These are phyloP conservation scores for Tetraselmis striata DNA, from an alignment of 139 green algal genomes.

Conservation along the genomic window DNA sequence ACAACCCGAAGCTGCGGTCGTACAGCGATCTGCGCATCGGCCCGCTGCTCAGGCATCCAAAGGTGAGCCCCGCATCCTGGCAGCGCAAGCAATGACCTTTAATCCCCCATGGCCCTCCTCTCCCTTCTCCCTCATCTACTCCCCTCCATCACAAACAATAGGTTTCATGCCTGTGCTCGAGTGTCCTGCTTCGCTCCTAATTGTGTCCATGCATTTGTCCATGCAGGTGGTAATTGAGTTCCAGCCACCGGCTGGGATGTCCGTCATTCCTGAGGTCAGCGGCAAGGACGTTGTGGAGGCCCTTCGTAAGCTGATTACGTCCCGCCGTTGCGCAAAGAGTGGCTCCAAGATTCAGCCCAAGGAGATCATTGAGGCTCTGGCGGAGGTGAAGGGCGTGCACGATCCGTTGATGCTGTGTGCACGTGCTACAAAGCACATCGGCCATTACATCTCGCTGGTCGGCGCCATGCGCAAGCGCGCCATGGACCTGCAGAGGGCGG, in stretches of 20 bases:
- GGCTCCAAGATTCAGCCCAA: too few species aligned
- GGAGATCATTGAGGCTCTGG: background rate
- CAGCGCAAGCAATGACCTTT: too few species aligned
- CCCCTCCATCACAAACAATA: too few species aligned
- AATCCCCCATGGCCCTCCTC: too few species aligned
- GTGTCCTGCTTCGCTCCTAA: too few species aligned
- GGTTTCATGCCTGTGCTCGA: too few species aligned
- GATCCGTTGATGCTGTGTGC: background rate
- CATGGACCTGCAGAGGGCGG: background rate
- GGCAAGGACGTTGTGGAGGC: background rate
- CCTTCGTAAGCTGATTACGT: too few species aligned
- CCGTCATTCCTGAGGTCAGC: background rate
- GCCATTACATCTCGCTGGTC: background rate
- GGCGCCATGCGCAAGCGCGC: background rate
- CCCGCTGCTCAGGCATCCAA: background rate
- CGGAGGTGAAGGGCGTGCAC: background rate
- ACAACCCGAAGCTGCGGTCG: background rate
- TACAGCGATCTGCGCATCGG: background rate
- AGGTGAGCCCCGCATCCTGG: background rate
- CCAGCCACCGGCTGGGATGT: background rate
- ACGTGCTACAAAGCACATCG: background rate
- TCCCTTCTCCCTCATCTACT: too few species aligned
- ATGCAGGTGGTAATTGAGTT: background rate
- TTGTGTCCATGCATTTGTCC: too few species aligned
- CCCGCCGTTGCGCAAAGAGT: too few species aligned